Evolutionary conservation across 371 early-diverging fungal species (phyloP), one percentile per base, ranked within the genome.

Genomic region (Umbelopsis sp.): DNA sequence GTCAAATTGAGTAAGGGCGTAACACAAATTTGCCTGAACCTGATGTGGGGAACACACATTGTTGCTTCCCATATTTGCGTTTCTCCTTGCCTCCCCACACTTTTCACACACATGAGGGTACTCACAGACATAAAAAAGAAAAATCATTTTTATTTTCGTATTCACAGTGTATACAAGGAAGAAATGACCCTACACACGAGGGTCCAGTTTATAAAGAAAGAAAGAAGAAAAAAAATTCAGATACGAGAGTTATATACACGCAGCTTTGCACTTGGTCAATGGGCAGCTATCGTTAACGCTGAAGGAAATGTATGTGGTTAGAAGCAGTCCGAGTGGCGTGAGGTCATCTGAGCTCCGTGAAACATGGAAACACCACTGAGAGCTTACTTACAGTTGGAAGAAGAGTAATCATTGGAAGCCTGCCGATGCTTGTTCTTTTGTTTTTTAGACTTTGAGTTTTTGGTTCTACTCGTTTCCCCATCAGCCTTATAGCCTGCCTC

Each of bases 381-480:
- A 16, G n/a, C 7, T 22, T 22, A 37, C 45, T 45, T 45, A 65
- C 65, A 22, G 37, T 50, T 50, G 12, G 22, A 32, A 22, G 48
- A 65, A 24, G 32, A 4, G 44, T 50, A 44, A 20, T 72, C 72
- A 24, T 72, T 53, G 44, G 65, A 65, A 14, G 46, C 11, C n/a
- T 63, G 32, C 11, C 35, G 48, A 65, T 44, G 29, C 66, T 65
- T 51, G 37, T 71, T 53, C 24, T 71, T 71, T 37, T 71, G 63
- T 35, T 74, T 67, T 48, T 71, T 74, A 38, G 69, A 69, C 2
- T 44, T 65, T 2, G 62, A 63, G 38, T 50, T 65, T 37, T 63
- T 72, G 16, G 48, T 37, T 38, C 48, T 73, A 62, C 53, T 65
- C 35, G 24, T 53, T 50, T 52, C 63, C 35, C 67, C 65, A n/a